Evolutionary conservation across 306 rosid species (phyloP).

Genomic region (Ammopiptanthus mongolicus): DNA sequence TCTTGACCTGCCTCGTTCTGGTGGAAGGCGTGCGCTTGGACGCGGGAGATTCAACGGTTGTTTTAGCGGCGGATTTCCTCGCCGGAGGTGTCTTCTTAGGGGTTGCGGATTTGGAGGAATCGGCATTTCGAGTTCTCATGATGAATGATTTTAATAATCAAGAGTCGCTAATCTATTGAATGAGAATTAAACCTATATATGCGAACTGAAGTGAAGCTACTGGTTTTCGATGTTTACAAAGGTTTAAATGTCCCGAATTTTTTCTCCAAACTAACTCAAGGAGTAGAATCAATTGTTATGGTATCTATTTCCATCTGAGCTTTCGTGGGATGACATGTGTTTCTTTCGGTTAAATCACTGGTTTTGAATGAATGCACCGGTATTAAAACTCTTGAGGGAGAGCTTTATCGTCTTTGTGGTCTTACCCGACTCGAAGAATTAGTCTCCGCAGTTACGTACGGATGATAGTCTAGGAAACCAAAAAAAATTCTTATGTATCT

Average conservation of each 20-base stretch:
- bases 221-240: neutral
- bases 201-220: neutral
- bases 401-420: no score
- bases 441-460: no score
- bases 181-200: neutral
- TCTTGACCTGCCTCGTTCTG: constrained; percentile 39
- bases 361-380: no score
- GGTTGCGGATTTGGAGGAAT: constrained; percentile 33
- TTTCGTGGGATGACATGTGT: no score
- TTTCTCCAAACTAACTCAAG: neutral
- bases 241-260: neutral
- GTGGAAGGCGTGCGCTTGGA: constrained; percentile 33
- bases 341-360: no score
- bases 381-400: no score
- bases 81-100: constrained; percentile 46
- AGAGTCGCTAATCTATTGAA: neutral
- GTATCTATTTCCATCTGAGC: no score
- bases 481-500: no score
- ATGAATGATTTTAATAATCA: neutral
- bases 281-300: no score
- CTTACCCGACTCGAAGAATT: no score
- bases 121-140: constrained; percentile 66
- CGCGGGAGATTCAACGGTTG: constrained; percentile 22
- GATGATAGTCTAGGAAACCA: no score
- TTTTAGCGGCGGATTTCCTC: constrained; percentile 40